phyloP scores from a whole-genome alignment of 306 rosid species.

The Casuarina glauca region DNA sequence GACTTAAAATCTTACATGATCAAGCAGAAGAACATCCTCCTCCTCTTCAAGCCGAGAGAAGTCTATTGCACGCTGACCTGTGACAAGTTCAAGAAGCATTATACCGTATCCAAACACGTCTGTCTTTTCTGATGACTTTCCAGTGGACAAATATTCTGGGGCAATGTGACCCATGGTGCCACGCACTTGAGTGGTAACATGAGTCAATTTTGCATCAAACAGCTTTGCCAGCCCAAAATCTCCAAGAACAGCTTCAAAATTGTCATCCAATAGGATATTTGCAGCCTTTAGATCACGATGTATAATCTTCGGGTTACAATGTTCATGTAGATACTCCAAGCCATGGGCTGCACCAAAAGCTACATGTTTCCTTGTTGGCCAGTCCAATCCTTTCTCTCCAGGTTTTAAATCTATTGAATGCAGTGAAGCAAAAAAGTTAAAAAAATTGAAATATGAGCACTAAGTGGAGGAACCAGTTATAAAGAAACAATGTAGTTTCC shows the following conservation, averaged over 20 bases:
- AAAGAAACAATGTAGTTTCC: not conserved
- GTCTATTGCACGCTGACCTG: slow-evolving; percentile 90
- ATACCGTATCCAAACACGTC: slow-evolving; percentile 96
- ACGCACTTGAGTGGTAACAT: slow-evolving; percentile 90
- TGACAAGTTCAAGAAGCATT: slow-evolving; percentile 90
- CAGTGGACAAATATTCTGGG: slow-evolving; percentile 89
- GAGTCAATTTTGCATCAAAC: slow-evolving; percentile 75
- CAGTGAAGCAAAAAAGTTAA: not conserved
- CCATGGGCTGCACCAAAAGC: slow-evolving; percentile 66
- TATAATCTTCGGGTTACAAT: slow-evolving; percentile 84
- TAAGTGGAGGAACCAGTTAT: not conserved
- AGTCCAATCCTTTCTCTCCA: slow-evolving; percentile 57
- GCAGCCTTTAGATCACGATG: slow-evolving; percentile 98
- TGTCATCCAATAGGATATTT: slow-evolving; percentile 78
- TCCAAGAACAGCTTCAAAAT: slow-evolving; percentile 90
- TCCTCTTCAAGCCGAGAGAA: slow-evolving; percentile 86
- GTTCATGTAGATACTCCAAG: slow-evolving; percentile 87
- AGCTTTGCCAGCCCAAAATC: slow-evolving; percentile 86
- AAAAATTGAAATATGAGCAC: not conserved
- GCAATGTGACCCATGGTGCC: slow-evolving; percentile 99
- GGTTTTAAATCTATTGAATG: slow-evolving; percentile 48
- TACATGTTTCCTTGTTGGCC: slow-evolving; percentile 50
- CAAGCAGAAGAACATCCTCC: slow-evolving; percentile 90
- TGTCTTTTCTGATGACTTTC: slow-evolving; percentile 86
- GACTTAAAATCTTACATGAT: slow-evolving; percentile 59